Evolutionary conservation across 2,329 filamentous ascomycete genomes (phyloP).

Genomic region (Elsinoe perseae): DNA sequence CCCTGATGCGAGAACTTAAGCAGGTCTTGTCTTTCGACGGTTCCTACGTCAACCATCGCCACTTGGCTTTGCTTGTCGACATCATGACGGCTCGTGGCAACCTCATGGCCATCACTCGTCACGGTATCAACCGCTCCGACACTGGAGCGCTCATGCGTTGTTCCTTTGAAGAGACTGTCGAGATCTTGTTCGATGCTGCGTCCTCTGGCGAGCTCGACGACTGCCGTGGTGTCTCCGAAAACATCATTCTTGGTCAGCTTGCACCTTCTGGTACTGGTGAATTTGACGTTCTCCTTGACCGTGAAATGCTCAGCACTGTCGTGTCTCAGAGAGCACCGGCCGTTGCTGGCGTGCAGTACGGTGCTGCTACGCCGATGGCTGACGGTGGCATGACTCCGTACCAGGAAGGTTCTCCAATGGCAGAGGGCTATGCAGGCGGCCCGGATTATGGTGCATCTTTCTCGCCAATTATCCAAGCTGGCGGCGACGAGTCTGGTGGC

Average conservation of each 20-base stretch:
- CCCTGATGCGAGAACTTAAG: constrained; percentile 79
- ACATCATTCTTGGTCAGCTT: constrained; percentile 95
- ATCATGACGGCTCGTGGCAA: constrained; percentile 95
- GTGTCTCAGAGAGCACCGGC: constrained; percentile 55
- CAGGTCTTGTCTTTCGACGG: constrained; percentile 95
- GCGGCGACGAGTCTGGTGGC: constrained; percentile 49
- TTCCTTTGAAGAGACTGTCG: constrained; percentile 98
- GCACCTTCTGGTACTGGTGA: constrained; percentile 96
- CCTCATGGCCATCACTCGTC: constrained; percentile 92
- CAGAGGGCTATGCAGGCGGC: constrained; percentile 56
- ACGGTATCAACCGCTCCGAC: constrained; percentile 96
- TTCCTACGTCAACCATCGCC: constrained; percentile 98
- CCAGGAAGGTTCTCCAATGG: constrained; percentile 60
- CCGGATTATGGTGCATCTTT: constrained; percentile 54
- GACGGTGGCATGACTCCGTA: constrained; percentile 87
- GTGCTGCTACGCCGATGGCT: constrained; percentile 56
- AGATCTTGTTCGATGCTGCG: constrained; percentile 93
- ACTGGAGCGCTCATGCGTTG: constrained; percentile 98
- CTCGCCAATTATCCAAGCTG: constrained; percentile 69
- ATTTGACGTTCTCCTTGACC: constrained; percentile 88
- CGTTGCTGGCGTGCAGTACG: constrained; percentile 66
- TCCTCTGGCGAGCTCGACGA: constrained; percentile 93
- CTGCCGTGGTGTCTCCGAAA: constrained; percentile 96
- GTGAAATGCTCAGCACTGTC: constrained; percentile 91
- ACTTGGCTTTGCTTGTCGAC: constrained; percentile 89